phyloP scores from a whole-genome alignment of 352 stramenopile genomes.

The Blastocystis sp. region DNA sequence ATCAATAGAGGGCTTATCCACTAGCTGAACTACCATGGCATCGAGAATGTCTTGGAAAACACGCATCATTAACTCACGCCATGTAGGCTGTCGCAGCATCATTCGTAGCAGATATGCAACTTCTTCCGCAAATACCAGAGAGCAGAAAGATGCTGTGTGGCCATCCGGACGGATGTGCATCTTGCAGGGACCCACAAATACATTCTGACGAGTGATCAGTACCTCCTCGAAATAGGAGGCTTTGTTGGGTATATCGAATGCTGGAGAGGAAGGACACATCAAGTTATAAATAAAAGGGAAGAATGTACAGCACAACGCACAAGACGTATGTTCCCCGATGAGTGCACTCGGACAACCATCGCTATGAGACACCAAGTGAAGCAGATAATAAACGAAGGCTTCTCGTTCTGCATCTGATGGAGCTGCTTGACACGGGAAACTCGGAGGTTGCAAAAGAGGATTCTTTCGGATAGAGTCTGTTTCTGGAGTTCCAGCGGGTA shows the following conservation, averaged over 20 bases:
- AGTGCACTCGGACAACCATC: conserved; percentile 22
- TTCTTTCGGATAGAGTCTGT: conserved; percentile 22
- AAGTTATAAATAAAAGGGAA: conserved; percentile 60
- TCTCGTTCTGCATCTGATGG: neutral
- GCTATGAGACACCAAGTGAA: conserved; percentile 43
- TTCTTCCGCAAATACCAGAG: conserved; percentile 42
- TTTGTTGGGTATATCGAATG: neutral
- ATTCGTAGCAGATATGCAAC: conserved; percentile 37
- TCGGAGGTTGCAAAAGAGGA: neutral
- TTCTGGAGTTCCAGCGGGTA: neutral
- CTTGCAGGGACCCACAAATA: neutral
- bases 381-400: conserved; percentile 22
- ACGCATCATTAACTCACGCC: neutral
- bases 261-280: neutral
- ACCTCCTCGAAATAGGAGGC: conserved; percentile 34
- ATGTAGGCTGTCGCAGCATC: neutral
- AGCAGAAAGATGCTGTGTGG: conserved; percentile 26
- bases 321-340: conserved; percentile 20
- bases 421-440: neutral
- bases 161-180: conserved; percentile 45
- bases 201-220: neutral
- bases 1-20: neutral
- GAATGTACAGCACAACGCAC: conserved; percentile 49
- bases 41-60: conserved; percentile 26
- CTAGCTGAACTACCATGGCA: neutral